phyloP scores from a whole-genome alignment of 805 yeast species.

The Cyberlindnera meyerae region DNA sequence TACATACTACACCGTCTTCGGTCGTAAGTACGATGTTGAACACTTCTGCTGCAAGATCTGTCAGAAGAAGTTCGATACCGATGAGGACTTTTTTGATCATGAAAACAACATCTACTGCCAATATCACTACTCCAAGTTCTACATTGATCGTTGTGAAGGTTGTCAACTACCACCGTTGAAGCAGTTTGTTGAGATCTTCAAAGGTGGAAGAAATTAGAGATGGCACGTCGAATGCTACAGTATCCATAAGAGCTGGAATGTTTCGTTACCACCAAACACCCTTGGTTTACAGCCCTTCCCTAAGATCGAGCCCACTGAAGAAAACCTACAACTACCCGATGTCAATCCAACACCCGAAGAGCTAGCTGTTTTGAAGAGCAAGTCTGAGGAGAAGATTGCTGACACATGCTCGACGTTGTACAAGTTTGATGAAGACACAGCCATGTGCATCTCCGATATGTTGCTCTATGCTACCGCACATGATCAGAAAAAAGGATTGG shows the following conservation, averaged over 20 bases:
- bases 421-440: constrained; percentile 85
- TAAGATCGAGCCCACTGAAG: constrained; percentile 23
- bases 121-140: constrained; percentile 80
- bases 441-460: constrained; percentile 88
- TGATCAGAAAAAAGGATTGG: constrained; percentile 60
- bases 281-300: constrained; percentile 41
- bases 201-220: constrained; percentile 88
- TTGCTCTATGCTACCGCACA: constrained; percentile 75
- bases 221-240: constrained; percentile 99
- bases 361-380: constrained; percentile 53
- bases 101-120: constrained; percentile 82
- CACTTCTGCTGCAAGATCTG: constrained; percentile 93
- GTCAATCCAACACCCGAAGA: constrained; percentile 40
- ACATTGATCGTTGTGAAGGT: constrained; percentile 90
- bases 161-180: constrained; percentile 87
- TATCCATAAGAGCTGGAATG: constrained; percentile 97
- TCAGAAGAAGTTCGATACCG: constrained; percentile 77
- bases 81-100: constrained; percentile 89
- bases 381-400: constrained; percentile 53
- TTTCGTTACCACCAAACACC: constrained; percentile 59
- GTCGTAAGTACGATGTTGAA: constrained; percentile 87
- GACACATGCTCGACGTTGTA: constrained; percentile 85
- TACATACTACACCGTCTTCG: constrained; percentile 89
- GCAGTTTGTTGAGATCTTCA: constrained; percentile 87
- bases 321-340: constrained; percentile 24